A percentile compares a stretch with the other conserved stretches of the same genome.
Conservation (phyloP, 768 basidiomycete species). For the Auriscalpium vulgare region DNA sequence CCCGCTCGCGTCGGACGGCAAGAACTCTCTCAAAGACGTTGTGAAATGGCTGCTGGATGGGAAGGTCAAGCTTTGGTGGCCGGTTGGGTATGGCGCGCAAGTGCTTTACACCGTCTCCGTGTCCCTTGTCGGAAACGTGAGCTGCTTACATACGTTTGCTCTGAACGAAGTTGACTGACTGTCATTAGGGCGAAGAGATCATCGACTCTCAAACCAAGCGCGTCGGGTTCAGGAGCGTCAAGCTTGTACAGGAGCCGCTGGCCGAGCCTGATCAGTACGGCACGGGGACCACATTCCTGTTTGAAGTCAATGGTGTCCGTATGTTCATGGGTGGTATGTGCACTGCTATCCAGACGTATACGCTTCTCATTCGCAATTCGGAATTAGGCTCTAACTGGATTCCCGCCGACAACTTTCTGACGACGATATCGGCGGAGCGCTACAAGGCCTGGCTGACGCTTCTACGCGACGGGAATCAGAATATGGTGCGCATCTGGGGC, state of each 20-base stretch:
- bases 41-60: slow-evolving; percentile 25
- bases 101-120: slow-evolving; percentile 30
- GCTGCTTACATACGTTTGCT: neutral
- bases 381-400: slow-evolving; percentile 77
- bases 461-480: slow-evolving; percentile 79
- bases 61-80: slow-evolving; percentile 37
- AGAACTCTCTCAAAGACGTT: neutral
- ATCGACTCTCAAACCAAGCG: slow-evolving; percentile 16
- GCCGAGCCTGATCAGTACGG: slow-evolving; percentile 22
- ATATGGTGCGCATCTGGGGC: slow-evolving; percentile 88
- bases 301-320: slow-evolving; percentile 39
- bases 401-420: slow-evolving; percentile 80
- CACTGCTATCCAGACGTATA: slow-evolving; percentile 13
- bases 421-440: slow-evolving; percentile 36
- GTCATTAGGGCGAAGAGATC: neutral
- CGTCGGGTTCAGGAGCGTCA: slow-evolving; percentile 37
- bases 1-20: neutral
- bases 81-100: slow-evolving; percentile 33
- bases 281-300: slow-evolving; percentile 37
- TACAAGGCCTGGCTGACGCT: slow-evolving; percentile 77
- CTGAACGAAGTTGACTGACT: neutral
- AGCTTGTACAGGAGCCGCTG: slow-evolving; percentile 37
- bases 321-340: slow-evolving; percentile 35
- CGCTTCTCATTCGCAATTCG: slow-evolving; percentile 30
- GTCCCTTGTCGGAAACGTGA: slow-evolving; percentile 22